Conservation (phyloP, 2,329 filamentous ascomycete species). For the Chaetomiaceae sp. region DNA sequence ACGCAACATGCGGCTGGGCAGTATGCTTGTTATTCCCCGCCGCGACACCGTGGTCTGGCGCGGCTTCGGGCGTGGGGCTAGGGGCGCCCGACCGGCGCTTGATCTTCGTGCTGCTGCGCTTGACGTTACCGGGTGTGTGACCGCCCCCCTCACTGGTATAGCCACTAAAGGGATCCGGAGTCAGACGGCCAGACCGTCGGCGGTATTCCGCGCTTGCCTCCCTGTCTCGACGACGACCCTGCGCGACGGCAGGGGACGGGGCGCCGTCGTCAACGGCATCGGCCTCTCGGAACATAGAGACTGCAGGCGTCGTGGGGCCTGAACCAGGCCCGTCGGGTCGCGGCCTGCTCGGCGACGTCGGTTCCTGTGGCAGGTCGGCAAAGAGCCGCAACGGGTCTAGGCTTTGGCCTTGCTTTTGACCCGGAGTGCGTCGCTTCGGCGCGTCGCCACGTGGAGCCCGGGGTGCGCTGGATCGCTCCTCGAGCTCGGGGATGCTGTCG, state of each 20-base stretch:
- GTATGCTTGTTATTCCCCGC: slow-evolving; percentile 23
- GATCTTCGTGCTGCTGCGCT: slow-evolving; percentile 52
- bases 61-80: slow-evolving; percentile 37
- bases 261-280: slow-evolving; percentile 55
- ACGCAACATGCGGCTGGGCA: slow-evolving; percentile 42
- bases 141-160: slow-evolving; percentile 24
- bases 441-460: slow-evolving; percentile 15
- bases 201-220: slow-evolving; percentile 43
- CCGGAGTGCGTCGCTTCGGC: slow-evolving; percentile 10
- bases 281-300: slow-evolving; percentile 26
- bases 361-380: slow-evolving; percentile 17
- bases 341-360: slow-evolving; percentile 13
- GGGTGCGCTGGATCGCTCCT: slow-evolving; percentile 16
- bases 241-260: slow-evolving; percentile 62
- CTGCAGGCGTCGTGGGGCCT: slow-evolving; percentile 18
- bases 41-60: slow-evolving; percentile 13
- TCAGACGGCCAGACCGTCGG: slow-evolving; percentile 43
- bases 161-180: slow-evolving; percentile 42
- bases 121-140: slow-evolving; percentile 33
- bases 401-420: slow-evolving; percentile 12
- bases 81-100: slow-evolving; percentile 51
- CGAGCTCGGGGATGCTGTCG: slow-evolving; percentile 33
- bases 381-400: slow-evolving; percentile 21
- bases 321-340: slow-evolving; percentile 12
- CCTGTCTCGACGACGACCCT: slow-evolving; percentile 47